Base-by-base conservation (phyloP, 2,329 filamentous ascomycete genomes). In the Penicillium sp. region DNA sequence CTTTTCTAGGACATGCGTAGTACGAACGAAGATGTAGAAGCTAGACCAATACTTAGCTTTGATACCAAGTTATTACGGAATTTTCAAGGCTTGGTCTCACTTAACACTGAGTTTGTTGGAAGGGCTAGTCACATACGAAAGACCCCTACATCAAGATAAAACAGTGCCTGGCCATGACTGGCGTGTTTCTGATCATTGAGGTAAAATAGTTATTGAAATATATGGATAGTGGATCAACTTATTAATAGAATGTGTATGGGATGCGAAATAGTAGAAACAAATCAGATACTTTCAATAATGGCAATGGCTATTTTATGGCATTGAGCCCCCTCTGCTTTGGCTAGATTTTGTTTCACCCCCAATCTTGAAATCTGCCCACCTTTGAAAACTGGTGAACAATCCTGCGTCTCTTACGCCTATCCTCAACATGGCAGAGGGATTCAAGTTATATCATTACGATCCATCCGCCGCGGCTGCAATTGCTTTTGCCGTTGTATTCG, bases 401-500 rank as follows among this genome's bases (percentile, higher is more conserved):
- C 34, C 13, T 6, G 6, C 3, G 34, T 5, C 38, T 24, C 5
- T 42, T 40, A 5, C 39, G 3, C 5, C 10, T 40, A 22, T 38
- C 13, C 21, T 24, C 8, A 18, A 16, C 1, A 59, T 57, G 54
- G 5, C 49, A 2, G 44, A 43, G 18, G 43, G 36, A 11, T 61
- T 56, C 39, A 43, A 60, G n/a, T 27, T 60, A 7, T 62, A 62
- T 46, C 60, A 61, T 18, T 62, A 61, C 7, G 9, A 60, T n/a
- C 59, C 59, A 14, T 62, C 60, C 10, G 18, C 18, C 7, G 39
- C 31, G 3, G 40, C 56, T 14, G 60, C 58, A n/a, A 8, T 59
- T 13, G 40, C 56, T 1, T 55, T 62, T 44, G 48, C 56, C 5
- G 56, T 48, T 16, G 55, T 81, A 73, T 67, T 68, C 47, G 49